Conservation (phyloP, 352 stramenopile genomes). For the Pythium oligandrum region DNA sequence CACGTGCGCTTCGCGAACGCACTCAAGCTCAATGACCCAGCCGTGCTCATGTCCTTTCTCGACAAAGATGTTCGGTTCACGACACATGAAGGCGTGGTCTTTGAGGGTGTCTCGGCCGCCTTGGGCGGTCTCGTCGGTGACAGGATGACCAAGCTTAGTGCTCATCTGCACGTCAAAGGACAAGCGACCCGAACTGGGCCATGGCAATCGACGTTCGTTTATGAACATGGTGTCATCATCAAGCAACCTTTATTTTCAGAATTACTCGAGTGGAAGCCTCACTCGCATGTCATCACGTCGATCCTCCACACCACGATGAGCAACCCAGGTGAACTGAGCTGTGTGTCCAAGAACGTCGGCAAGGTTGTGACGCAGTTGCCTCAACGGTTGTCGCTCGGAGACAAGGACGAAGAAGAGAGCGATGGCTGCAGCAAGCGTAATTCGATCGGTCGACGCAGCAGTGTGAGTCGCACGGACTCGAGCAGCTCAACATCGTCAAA, state of each 20-base stretch:
- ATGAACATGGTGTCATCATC: constrained; percentile 71
- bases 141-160: constrained; percentile 67
- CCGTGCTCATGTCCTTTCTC: constrained; percentile 60
- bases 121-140: constrained; percentile 63
- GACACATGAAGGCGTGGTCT: constrained; percentile 35
- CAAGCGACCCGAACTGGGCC: constrained; percentile 35
- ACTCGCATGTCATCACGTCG: constrained; percentile 15
- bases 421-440: constrained; percentile 6
- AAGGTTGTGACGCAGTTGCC: constrained; percentile 12
- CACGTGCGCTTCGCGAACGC: constrained; percentile 60
- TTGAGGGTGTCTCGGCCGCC: constrained; percentile 56
- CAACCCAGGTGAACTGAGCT: constrained; percentile 3
- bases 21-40: constrained; percentile 73
- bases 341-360: constrained; percentile 6
- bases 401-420: constrained; percentile 2
- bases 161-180: constrained; percentile 60
- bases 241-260: constrained; percentile 63
- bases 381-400: constrained; percentile 10
- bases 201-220: constrained; percentile 68
- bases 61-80: constrained; percentile 48
- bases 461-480: constrained; percentile 1
- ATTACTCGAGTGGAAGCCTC: constrained; percentile 55
- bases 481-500: neutral
- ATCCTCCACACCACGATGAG: constrained; percentile 14
- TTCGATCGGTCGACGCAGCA: neutral